Base-by-base conservation (phyloP, 2,329 filamentous ascomycete genomes). In the Diaporthe ilicicola region DNA sequence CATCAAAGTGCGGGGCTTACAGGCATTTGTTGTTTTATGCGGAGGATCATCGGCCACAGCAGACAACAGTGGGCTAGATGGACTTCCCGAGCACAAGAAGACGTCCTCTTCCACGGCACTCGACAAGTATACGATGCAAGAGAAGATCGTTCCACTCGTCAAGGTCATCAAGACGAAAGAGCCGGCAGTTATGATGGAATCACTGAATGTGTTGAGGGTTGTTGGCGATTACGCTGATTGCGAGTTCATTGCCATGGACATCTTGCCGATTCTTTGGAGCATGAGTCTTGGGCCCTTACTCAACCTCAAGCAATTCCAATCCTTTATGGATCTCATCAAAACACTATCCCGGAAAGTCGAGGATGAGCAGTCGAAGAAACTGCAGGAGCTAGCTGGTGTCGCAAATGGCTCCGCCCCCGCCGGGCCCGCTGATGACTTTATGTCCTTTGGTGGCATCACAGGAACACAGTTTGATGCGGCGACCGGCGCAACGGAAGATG, bases 61-160 rank as follows among this genome's bases (percentile, higher is more conserved):
- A 1, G 80, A 82, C 1, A 84, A 89, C 56, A 94, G 96, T 78
- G 95, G 94, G 5, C 86, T 98, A 3, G 92, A 94, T 74, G 94
- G 94, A 0, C 84, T 95, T 78, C 81, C 88, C 74, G 79, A 88
- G 62, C 89, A 88, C 77, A 87, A 89, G 70, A 91, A 91, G 78
- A 84, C 87, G 2, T 88, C 88, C 4, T 92, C 89, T 1, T 92
- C 92, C 0, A 94, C 91, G 2, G 95, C 95, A 3, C 85, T 99
- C 34, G 96, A 99, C 83, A 98, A 98, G 80, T 98, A 96, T 78
- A 98, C 96, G 0, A 95, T 99, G 83, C 96, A 99, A 80, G 96
- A 99, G 79, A 98, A 98, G 84, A 93, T 99, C 42, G 89, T 98
- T 0, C 96, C 96, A 0, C 84, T 98, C 5, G 87, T 99, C 72